Conservation (phyloP, 176 grass and related monocot species). For the Triticum aestivum region DNA sequence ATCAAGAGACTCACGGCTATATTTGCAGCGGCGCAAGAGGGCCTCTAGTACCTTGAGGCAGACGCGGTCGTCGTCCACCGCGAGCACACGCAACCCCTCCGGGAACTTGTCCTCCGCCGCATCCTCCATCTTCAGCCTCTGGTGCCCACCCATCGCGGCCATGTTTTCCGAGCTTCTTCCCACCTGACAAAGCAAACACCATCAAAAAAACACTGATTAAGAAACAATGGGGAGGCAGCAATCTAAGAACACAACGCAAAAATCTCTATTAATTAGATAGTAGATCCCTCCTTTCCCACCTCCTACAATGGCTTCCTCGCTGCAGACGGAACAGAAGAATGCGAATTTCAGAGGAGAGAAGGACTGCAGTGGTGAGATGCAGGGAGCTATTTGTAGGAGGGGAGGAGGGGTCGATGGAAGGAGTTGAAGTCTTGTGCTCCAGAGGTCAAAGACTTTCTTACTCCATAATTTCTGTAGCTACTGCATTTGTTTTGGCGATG, state of each 20-base stretch:
- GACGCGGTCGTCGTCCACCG: slow-evolving; percentile 24
- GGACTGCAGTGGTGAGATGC: no score
- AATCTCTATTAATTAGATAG: no score
- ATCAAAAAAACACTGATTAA: background rate
- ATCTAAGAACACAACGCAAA: background rate
- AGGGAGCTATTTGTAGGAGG: no score
- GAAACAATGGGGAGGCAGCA: background rate
- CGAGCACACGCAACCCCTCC: slow-evolving; percentile 35
- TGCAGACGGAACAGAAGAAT: background rate
- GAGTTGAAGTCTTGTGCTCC: background rate
- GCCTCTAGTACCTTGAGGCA: slow-evolving; percentile 16
- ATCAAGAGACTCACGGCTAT: slow-evolving; percentile 17
- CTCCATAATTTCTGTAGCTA: no score
- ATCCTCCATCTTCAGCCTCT: background rate
- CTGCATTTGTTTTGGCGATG: no score
- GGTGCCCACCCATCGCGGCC: background rate
- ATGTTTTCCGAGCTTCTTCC: background rate
- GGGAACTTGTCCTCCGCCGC: slow-evolving; percentile 3
- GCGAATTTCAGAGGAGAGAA: no score
- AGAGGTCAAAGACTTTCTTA: no score
- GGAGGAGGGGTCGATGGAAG: no score
- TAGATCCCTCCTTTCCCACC: background rate
- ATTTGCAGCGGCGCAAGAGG: slow-evolving; percentile 20
- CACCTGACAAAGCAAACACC: background rate
- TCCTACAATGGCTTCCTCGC: background rate